Percentiles rank a stretch among this genome's conserved stretches.
phyloP scores from a whole-genome alignment of 331 rosid species.

The Stylosanthes scabra region DNA sequence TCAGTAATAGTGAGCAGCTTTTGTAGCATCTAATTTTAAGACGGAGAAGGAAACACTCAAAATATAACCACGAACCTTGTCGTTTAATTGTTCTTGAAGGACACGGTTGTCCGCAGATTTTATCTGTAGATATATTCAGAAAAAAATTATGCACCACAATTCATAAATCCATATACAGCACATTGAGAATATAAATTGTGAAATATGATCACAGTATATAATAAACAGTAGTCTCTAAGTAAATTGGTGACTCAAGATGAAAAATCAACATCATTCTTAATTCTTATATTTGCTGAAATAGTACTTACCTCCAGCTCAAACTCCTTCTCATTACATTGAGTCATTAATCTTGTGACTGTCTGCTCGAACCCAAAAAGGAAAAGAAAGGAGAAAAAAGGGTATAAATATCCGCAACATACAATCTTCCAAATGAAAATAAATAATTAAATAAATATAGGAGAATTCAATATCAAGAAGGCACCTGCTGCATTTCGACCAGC shows the following conservation, averaged over 20 bases:
- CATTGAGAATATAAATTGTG: conserved; percentile 7
- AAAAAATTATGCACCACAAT: conserved; percentile 19
- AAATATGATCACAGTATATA: conserved; percentile 10
- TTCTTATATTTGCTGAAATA: conserved; percentile 27
- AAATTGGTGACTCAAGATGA: conserved; percentile 24
- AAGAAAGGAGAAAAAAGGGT: neutral
- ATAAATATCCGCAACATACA: conserved; percentile 27
- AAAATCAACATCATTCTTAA: conserved; percentile 32
- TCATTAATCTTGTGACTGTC: conserved; percentile 80
- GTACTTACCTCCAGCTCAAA: conserved; percentile 92
- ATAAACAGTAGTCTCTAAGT: conserved; percentile 7
- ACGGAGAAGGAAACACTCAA: conserved; percentile 19
- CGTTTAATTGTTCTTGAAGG: conserved; percentile 91
- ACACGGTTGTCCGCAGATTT: conserved; percentile 97
- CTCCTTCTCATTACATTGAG: conserved; percentile 81
- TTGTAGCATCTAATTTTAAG: conserved; percentile 15
- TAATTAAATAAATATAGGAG: conserved; percentile 2
- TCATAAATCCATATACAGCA: conserved; percentile 23
- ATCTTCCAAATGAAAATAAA: conserved; percentile 21
- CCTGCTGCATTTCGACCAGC: conserved; percentile 96
- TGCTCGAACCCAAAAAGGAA: conserved; percentile 47
- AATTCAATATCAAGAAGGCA: conserved; percentile 33
- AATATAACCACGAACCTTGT: conserved; percentile 60
- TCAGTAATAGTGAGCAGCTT: conserved; percentile 6
- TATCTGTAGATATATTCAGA: conserved; percentile 55